A percentile compares a stretch with the other conserved stretches of the same genome.
These are phyloP conservation scores for Ceratobasidium sp. DNA, from an alignment of 1,284 basidiomycete species.

Conservation along the genomic window DNA sequence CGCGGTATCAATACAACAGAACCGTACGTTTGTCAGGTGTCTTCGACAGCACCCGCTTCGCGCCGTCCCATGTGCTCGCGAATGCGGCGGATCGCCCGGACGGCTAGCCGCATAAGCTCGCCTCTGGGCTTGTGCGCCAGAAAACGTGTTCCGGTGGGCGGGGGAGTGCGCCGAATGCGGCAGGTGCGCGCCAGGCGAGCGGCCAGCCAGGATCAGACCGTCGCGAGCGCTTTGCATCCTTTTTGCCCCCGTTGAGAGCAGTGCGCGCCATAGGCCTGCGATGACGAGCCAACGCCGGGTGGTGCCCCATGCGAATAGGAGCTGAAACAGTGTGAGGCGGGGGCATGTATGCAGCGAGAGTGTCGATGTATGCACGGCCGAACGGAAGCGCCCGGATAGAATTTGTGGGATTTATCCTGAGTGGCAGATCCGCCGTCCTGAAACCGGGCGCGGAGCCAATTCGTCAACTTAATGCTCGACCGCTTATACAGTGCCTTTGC, in stretches of 20 bases:
- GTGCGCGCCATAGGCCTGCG: no score
- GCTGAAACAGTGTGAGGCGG: not conserved
- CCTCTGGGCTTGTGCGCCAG: conserved; percentile 11
- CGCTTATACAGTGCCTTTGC: no score
- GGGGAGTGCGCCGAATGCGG: not conserved
- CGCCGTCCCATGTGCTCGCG: no score
- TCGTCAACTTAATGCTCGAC: conserved; percentile 7
- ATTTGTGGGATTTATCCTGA: conserved; percentile 20
- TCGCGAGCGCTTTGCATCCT: conserved; percentile 1
- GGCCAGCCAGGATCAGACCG: not conserved
- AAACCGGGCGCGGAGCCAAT: not conserved
- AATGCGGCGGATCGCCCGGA: not conserved
- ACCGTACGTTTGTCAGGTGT: no score
- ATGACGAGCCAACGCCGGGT: conserved; percentile 15
- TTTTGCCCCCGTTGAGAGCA: not conserved
- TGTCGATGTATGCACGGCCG: conserved; percentile 1
- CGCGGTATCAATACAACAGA: conserved; percentile 8
- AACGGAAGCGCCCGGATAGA: conserved; percentile 20
- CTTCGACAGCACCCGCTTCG: not conserved
- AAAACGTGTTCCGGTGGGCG: conserved; percentile 22
- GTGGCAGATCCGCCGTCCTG: conserved; percentile 25
- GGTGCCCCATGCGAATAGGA: conserved; percentile 1
- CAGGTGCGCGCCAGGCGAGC: not conserved
- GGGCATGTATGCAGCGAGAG: not conserved
- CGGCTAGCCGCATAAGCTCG: conserved; percentile 20